Base-by-base conservation (phyloP, 2,329 filamentous ascomycete genomes). In the Cercospora sp. region DNA sequence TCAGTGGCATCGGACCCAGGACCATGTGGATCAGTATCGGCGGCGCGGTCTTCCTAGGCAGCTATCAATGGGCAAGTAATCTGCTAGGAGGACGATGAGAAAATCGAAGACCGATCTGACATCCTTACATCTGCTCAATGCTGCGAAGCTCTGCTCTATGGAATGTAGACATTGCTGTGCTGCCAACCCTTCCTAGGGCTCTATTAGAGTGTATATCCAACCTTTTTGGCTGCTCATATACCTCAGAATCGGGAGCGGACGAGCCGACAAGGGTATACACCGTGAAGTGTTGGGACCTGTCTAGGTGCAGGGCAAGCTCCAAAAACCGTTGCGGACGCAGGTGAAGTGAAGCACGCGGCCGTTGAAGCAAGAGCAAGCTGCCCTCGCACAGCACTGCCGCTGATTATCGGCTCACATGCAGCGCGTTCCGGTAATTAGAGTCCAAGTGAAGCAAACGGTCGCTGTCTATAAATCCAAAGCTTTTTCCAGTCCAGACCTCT, bases 21-120 rank as follows among this genome's bases (percentile, higher is more conserved):
- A 90, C 97, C 9, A 90, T 92, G 70, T 98, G 95, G 94, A 99
- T 99, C 77, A 95, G 92, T 73, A 90, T 92, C 66, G 95, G 95
- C 3, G 95, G 95, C 1, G 93, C 94, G 10, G 93, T 99, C 36
- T 99, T 99, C 82, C 80, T 98, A 76, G 95, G 94, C 0, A 94
- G 91, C 75, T 97, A 97, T 79, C 93, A 97, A 79, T 95, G 90
- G 88, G 91, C 89, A 23, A 90, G 90, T 74, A 97, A 97, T 81
- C 83, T 88, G 33, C 79, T 96, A 73, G 85, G 87, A 64, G 82
- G 83, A 72, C 74, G 74, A 80, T 76, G 68, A 71, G 18, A 3
- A 48, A 9, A 5, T 45, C 39, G 39, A n/a, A 45, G n/a, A 6
- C n/a, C 39, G 31, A 12, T 4, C 31, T 33, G 31, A 33, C 31